phyloP scores from a whole-genome alignment of 352 stramenopile species.

The Globisporangium takayamanum region DNA sequence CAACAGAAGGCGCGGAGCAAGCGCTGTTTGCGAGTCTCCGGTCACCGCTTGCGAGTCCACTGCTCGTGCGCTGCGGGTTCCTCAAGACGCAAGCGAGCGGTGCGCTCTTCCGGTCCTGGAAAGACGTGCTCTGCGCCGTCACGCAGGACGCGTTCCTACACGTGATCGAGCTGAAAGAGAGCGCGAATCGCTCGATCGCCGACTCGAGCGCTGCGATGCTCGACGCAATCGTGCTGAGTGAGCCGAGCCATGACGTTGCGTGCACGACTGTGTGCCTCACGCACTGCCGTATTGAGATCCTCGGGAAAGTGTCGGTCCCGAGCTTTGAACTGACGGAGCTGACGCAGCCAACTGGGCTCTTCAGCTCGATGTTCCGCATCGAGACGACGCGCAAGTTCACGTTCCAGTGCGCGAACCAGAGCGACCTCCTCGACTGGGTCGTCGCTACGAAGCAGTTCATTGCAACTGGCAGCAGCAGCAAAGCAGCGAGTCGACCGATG shows the following conservation, averaged over 20 bases:
- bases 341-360: conserved; percentile 41
- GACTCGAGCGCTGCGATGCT: conserved; percentile 61
- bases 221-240: conserved; percentile 40
- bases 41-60: conserved; percentile 61
- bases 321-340: conserved; percentile 73
- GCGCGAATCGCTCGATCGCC: conserved; percentile 37
- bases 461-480: conserved; percentile 32
- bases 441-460: conserved; percentile 71
- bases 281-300: conserved; percentile 73
- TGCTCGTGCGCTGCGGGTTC: conserved; percentile 70
- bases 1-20: conserved; percentile 46
- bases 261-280: conserved; percentile 49
- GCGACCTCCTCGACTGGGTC: conserved; percentile 77
- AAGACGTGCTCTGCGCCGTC: conserved; percentile 70
- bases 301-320: conserved; percentile 51
- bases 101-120: conserved; percentile 70
- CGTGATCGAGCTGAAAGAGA: conserved; percentile 68
- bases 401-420: conserved; percentile 77
- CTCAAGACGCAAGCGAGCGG: conserved; percentile 69
- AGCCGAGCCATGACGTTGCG: conserved; percentile 38
- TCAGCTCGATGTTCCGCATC: conserved; percentile 60
- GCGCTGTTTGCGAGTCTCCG: conserved; percentile 56
- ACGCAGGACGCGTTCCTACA: conserved; percentile 72
- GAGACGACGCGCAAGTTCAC: conserved; percentile 60
- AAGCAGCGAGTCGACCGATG: conserved; percentile 17